Conservation (phyloP, 2,329 filamentous ascomycete species). For the Trichoderma sp. region DNA sequence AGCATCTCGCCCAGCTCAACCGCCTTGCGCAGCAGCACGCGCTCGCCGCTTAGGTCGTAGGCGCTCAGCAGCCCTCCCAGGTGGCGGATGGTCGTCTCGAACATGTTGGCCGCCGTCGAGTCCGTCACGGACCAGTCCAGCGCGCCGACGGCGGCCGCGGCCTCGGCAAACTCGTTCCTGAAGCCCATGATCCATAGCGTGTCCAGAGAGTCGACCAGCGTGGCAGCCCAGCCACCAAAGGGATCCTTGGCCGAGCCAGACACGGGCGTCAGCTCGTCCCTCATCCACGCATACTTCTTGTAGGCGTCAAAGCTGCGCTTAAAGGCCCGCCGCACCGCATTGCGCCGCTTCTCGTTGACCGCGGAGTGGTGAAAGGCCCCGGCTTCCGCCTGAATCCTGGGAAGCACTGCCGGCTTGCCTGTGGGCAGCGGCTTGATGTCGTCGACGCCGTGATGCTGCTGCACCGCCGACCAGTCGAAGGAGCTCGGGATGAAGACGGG, state of each 20-base stretch:
- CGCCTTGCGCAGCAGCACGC: slow-evolving; percentile 52
- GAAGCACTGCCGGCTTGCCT: slow-evolving; percentile 35
- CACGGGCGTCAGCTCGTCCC: slow-evolving; percentile 56
- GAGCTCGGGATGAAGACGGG: slow-evolving; percentile 34
- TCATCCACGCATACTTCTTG: slow-evolving; percentile 54
- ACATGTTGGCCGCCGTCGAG: slow-evolving; percentile 50
- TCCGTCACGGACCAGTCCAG: slow-evolving; percentile 56
- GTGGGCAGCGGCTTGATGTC: slow-evolving; percentile 40
- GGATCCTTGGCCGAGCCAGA: slow-evolving; percentile 49
- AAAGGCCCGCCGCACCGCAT: slow-evolving; percentile 47
- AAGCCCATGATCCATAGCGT: slow-evolving; percentile 66
- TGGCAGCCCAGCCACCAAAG: slow-evolving; percentile 61
- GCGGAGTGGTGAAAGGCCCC: slow-evolving; percentile 32
- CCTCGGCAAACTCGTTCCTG: slow-evolving; percentile 57
- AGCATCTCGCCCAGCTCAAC: slow-evolving; percentile 58
- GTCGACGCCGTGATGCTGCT: slow-evolving; percentile 37
- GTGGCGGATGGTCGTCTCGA: slow-evolving; percentile 60
- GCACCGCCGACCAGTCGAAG: slow-evolving; percentile 39
- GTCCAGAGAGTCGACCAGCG: slow-evolving; percentile 62
- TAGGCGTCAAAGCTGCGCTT: slow-evolving; percentile 54
- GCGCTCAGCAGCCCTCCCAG: slow-evolving; percentile 55
- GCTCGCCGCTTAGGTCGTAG: slow-evolving; percentile 53
- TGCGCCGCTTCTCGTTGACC: slow-evolving; percentile 38
- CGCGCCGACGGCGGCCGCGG: slow-evolving; percentile 51
- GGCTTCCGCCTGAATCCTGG: slow-evolving; percentile 38